Percentiles rank a stretch among this genome's conserved stretches.
Conservation (phyloP, 257 asterid genomes). For the Nicotiana noctiflora region DNA sequence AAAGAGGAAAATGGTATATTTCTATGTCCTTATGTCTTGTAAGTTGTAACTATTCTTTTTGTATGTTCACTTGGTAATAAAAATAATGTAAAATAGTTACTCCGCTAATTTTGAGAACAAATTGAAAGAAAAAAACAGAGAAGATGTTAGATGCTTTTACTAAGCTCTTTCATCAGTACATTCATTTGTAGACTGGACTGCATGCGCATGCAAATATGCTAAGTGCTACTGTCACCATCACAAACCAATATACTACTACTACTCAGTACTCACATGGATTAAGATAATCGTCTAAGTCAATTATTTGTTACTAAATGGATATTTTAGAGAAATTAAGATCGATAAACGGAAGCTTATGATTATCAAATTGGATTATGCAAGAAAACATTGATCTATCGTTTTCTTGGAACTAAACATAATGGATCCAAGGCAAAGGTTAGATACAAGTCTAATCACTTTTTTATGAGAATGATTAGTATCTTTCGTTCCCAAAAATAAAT, state of each 20-base stretch:
- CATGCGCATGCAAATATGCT: not conserved
- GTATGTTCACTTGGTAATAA: no score
- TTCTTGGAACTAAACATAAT: not conserved
- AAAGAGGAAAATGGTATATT: no score
- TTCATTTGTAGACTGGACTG: not conserved
- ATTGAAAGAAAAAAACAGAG: no score
- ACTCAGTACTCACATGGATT: not conserved
- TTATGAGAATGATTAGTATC: not conserved
- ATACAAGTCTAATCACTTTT: not conserved
- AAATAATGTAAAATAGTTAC: no score
- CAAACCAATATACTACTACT: not conserved
- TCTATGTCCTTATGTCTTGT: no score
- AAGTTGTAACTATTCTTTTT: no score
- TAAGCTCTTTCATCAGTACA: not conserved
- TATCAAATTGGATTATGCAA: no score
- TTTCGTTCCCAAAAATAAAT: not conserved
- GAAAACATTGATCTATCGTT: not conserved
- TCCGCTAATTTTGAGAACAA: no score
- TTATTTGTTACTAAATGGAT: not conserved
- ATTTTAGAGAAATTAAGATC: not conserved
- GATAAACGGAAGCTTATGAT: not conserved
- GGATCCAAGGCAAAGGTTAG: not conserved
- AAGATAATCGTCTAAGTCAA: not conserved
- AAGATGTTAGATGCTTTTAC: no score
- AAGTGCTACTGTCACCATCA: not conserved